These are phyloP conservation scores for Pichia norvegensis DNA, from an alignment of 1,139 yeast genomes.

Conservation along the genomic window DNA sequence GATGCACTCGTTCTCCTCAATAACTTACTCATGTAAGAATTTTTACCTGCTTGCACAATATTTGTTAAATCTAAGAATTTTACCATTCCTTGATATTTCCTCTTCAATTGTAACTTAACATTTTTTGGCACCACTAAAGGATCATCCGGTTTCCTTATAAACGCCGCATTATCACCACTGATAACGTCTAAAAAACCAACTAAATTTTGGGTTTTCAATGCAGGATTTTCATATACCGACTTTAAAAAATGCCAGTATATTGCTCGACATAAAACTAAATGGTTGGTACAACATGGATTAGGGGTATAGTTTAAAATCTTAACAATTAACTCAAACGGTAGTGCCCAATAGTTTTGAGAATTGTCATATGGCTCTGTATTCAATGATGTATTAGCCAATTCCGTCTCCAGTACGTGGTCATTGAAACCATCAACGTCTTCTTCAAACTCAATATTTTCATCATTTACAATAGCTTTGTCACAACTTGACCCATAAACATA, in stretches of 20 bases:
- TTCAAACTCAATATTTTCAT: background rate
- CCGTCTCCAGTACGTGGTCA: background rate
- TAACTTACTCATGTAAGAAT: constrained; percentile 78
- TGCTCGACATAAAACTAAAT: constrained; percentile 51
- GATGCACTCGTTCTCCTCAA: constrained; percentile 64
- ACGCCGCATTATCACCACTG: constrained; percentile 18
- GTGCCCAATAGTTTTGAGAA: constrained; percentile 21
- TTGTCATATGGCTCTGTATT: background rate
- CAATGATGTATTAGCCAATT: background rate
- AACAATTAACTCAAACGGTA: constrained; percentile 57
- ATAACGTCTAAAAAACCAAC: constrained; percentile 53
- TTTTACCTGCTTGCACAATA: constrained; percentile 87
- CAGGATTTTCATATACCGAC: constrained; percentile 56
- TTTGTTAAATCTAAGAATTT: constrained; percentile 59
- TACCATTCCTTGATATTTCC: constrained; percentile 31
- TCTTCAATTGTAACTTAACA: constrained; percentile 7
- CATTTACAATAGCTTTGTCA: background rate
- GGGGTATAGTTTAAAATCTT: constrained; percentile 41
- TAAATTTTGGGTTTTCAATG: constrained; percentile 60
- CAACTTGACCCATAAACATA: constrained; percentile 52
- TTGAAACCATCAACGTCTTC: background rate
- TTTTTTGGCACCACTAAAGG: constrained; percentile 1
- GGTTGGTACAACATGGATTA: constrained; percentile 39
- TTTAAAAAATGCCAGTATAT: constrained; percentile 58
- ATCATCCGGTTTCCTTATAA: constrained; percentile 8